Evolutionary conservation across 768 basidiomycete genomes (phyloP).

Genomic region (Agaricus blazei): DNA sequence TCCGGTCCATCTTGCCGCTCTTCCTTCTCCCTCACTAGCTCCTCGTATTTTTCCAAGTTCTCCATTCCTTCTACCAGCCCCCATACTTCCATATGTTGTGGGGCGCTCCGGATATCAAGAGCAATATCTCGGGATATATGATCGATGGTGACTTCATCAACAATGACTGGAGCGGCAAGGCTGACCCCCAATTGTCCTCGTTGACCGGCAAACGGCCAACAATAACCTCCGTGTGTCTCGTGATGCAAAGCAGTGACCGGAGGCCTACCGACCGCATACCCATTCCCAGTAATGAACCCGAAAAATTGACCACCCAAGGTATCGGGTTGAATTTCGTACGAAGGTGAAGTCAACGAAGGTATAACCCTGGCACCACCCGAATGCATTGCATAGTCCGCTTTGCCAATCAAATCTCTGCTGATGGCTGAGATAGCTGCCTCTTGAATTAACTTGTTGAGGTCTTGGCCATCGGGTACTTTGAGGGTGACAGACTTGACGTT

Average conservation of each 20-base stretch:
- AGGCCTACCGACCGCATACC: conserved; percentile 64
- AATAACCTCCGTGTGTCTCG: conserved; percentile 76
- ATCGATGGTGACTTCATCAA: conserved; percentile 81
- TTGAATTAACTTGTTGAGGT: conserved; percentile 60
- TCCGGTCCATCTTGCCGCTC: conserved; percentile 28
- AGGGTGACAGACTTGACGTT: conserved; percentile 46
- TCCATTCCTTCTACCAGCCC: conserved; percentile 77
- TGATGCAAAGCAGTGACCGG: conserved; percentile 88
- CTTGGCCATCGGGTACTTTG: conserved; percentile 73
- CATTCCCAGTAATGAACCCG: conserved; percentile 56
- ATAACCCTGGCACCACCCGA: conserved; percentile 79
- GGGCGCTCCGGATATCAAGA: conserved; percentile 76
- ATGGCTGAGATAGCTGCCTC: conserved; percentile 65
- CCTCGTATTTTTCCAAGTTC: conserved; percentile 55
- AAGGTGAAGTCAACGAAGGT: conserved; percentile 78
- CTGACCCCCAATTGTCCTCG: conserved; percentile 80
- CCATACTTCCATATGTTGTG: conserved; percentile 88
- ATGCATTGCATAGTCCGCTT: conserved; percentile 81
- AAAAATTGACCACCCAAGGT: conserved; percentile 43
- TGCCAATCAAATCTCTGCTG: conserved; percentile 76
- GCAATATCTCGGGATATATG: conserved; percentile 83
- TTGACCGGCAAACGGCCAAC: conserved; percentile 87
- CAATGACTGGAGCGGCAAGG: conserved; percentile 67
- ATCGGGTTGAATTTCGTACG: conserved; percentile 59
- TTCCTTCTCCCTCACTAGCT: conserved; percentile 46